Evolutionary conservation across 2,329 filamentous ascomycete genomes (phyloP), one percentile per base, ranked within the genome.

Genomic region (Penicillium sp.): DNA sequence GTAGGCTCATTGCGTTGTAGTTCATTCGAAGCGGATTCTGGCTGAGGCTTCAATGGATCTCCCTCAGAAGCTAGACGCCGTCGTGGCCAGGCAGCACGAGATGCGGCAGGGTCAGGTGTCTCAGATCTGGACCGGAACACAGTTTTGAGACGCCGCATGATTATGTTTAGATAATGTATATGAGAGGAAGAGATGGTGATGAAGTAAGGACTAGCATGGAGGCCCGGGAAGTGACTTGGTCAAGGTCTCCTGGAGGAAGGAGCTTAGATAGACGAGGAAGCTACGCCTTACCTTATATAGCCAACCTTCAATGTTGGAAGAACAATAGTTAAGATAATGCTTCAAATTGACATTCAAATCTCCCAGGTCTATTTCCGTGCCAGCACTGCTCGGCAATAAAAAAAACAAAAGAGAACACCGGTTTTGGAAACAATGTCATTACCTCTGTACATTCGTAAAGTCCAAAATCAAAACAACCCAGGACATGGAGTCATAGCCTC

Each of bases 391-490:
- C 42, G 39, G 29, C 27, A 42, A 25, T 42, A 60, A 57, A 58
- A 57, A 23, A 59, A 58, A 59, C 61, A 54, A 61, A 58, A 42
- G 32, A 46, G 32, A 46, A 21, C 45, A 35, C 34, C 34, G 46
- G 37, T 55, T 57, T 60, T 58, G 50, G 42, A 56, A 55, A 57
- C 54, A 61, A 59, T 64, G 58, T 50, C 57, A 63, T 65, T 66
- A 66, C 63, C 68, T 68, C 66, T 63, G 65, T 66, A 63, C 60
- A 63, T 63, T 65, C 60, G 57, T 62, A 53, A 60, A 60, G 44
- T 50, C 56, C 59, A 55, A 58, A 55, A 50, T 54, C 54, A 56
- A 41, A 60, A 46, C 10, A 45, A 12, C 47, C 47, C 21, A 25
- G 48, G 44, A 34, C 37, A 41, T 41, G 41, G 44, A 49, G 25